Evolutionary conservation across 2,329 filamentous ascomycete species (phyloP).

Genomic region (Gyromitra esculenta): DNA sequence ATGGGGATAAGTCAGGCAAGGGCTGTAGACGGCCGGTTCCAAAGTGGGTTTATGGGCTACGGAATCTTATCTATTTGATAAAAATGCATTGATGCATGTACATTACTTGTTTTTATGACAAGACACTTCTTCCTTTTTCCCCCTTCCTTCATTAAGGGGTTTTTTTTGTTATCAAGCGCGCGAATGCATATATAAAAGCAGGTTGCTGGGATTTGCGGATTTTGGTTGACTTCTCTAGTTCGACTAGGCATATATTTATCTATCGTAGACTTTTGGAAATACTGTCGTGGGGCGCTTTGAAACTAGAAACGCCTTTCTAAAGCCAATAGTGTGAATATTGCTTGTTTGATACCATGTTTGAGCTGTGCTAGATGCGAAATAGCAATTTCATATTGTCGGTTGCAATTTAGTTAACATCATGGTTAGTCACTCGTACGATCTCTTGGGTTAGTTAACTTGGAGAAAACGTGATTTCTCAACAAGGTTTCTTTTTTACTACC

Average conservation of each 20-base stretch:
- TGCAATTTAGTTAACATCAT: neutral
- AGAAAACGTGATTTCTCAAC: neutral
- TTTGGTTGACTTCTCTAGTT: neutral
- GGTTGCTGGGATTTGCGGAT: neutral
- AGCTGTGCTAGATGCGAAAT: neutral
- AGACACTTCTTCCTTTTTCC: neutral
- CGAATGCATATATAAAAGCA: slow-evolving; percentile 5
- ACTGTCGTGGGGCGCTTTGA: neutral
- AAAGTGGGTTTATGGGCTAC: neutral
- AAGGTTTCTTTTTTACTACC: neutral
- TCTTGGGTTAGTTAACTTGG: neutral
- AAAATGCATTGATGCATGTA: neutral
- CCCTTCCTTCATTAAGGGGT: neutral
- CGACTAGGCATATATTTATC: slow-evolving; percentile 16
- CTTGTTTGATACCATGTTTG: neutral
- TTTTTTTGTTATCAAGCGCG: neutral
- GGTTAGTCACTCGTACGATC: neutral
- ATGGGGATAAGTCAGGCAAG: neutral
- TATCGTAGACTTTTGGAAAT: slow-evolving; percentile 12
- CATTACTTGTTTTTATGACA: neutral
- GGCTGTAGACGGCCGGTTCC: neutral
- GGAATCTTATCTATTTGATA: neutral
- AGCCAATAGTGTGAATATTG: neutral
- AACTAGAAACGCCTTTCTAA: neutral
- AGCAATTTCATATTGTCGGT: neutral